Base-by-base conservation (phyloP, 2,329 filamentous ascomycete genomes). In the Cladophialophora yegresii region DNA sequence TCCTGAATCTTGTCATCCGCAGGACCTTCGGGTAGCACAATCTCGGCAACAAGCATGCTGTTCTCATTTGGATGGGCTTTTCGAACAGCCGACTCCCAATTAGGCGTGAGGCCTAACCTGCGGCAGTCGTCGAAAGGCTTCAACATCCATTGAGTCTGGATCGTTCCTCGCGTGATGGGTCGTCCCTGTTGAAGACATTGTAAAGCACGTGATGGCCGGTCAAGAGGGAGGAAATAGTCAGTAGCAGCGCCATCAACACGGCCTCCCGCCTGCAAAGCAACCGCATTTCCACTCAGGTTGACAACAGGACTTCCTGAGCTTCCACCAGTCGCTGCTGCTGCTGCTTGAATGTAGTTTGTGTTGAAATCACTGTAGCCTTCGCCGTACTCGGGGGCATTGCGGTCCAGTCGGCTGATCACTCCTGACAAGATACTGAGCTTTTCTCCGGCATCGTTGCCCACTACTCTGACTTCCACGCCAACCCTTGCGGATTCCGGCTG, bases 341-440 rank as follows among this genome's bases (percentile, higher is more conserved):
- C 96, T 69, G 96, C 95, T 80, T 99, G 95, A 72, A 98, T 98
- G 82, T 99, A 99, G 76, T 96, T 89, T 54, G 87, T 89, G 74
- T 89, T 99, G 85, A 99, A 99, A 76, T 99, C 95, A 77, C 93
- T 95, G 77, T 99, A 99, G 30, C 95, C 95, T 69, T 98, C 95
- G 62, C 93, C 93, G 72, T 99, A 98, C 74, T 99, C 95, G 16
- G 95, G 95, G 1, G 96, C 96, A 77, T 99, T 99, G 71, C 95
- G 87, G 74, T 99, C 95, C 65, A 99, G 82, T 72, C 95, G 88
- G 79, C 92, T 96, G 76, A 99, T 99, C 62, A 99, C 93, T 72
- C 95, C 95, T 5, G 95, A 98, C 64, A 99, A 81, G 72, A 99
- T 99, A 82, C 92, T 97, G 71, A 99, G 87, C 79, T 99, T 99